Base-by-base conservation (phyloP, 139 green algal species). In the Mychonastes homosphaera region DNA sequence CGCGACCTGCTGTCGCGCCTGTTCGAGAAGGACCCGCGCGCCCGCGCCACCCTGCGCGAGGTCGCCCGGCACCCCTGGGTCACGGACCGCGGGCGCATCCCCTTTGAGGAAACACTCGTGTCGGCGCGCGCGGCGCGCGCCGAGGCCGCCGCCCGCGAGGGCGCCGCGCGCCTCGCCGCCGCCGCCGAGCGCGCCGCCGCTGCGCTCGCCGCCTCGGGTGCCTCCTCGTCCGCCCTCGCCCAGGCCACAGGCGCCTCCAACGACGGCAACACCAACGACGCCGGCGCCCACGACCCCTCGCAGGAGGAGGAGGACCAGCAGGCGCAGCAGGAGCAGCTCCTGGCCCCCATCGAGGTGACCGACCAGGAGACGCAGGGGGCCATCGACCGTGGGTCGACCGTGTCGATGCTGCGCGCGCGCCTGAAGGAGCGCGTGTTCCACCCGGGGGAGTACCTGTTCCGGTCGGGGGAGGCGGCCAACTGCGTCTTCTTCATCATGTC, bases 1-100 rank as follows among this genome's bases (percentile, higher is more conserved):
- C 32, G 27, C 29, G 61, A 90, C 71, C 75, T 94, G 28, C 69
- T 94, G 69, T 16, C 59, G 30, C 46, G 49, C 19, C 77, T 94
- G 69, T 81, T 94, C 38, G 56, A 81, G 9, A 92, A 91, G 65
- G 75, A 92, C 65, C 85, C 86, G 1, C 34, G 49, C 6, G 69
- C 67, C n/a, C 73, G 86, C 44, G 77, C 88, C 57, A 79, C 79
- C 47, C 70, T 90, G 44, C 21, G 10, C 16, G 19, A 51, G 44
- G 26, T 13, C 26, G 47, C 51, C 32, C 9, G 6, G 15, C 67
- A 75, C 56, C 41, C 55, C 6, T 75, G 67, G 67, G 67, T 75
- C 28, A 75, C 67, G 6, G 61, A 63, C 9, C 43, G 43, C 18
- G 10, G 13, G 18, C 26, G 18, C 6, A 50, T 9, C 6, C 43